Conservation (phyloP, 441 rosid species). For the Capsella rubella region DNA sequence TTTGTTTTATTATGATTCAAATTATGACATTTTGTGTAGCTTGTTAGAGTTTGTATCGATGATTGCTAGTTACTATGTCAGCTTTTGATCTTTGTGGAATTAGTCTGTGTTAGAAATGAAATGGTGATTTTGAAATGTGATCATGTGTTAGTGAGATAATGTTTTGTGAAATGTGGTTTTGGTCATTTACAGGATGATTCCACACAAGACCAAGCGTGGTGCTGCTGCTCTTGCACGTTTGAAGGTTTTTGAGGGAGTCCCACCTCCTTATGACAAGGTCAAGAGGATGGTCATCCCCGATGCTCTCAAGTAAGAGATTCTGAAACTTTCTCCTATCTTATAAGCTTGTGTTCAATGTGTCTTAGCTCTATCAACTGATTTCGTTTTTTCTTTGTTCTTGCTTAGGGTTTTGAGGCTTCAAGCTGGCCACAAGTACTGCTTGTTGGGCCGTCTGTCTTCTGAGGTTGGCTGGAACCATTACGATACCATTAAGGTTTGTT, state of each 20-base stretch:
- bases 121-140: too few relatives aligned
- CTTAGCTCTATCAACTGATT: background rate
- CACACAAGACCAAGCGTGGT: slow-evolving; percentile 78
- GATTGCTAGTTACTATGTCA: background rate
- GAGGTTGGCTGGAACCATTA: slow-evolving; percentile 95
- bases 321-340: background rate
- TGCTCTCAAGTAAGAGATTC: slow-evolving; percentile 58
- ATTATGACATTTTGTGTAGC: background rate
- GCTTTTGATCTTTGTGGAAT: background rate
- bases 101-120: background rate
- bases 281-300: slow-evolving; percentile 82
- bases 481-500: slow-evolving; percentile 80
- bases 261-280: slow-evolving; percentile 67
- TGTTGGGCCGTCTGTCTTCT: slow-evolving; percentile 76
- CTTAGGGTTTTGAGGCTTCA: slow-evolving; percentile 97
- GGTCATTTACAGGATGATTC: slow-evolving; percentile 60
- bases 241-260: slow-evolving; percentile 73
- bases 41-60: background rate
- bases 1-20: too few relatives aligned
- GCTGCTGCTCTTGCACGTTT: slow-evolving; percentile 71
- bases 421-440: slow-evolving; percentile 84
- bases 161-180: background rate
- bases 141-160: background rate
- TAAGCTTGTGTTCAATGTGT: background rate
- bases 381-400: background rate